phyloP scores from a whole-genome alignment of 192 early-diverging fungal species.

The Glomus cerebriforme region DNA sequence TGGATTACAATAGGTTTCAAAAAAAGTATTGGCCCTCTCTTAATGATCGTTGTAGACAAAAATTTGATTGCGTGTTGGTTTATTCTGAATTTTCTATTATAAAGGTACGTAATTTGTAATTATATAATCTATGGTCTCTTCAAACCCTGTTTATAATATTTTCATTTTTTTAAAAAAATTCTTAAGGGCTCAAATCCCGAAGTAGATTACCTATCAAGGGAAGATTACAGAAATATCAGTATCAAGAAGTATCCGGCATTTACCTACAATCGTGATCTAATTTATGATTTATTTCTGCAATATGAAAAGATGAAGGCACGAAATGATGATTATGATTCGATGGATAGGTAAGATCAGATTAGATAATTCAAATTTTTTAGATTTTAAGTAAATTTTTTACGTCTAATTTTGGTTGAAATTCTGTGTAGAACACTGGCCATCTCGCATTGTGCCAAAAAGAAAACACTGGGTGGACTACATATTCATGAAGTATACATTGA shows the following conservation, averaged over 20 bases:
- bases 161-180: not conserved
- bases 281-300: constrained; percentile 28
- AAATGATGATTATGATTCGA: constrained; percentile 16
- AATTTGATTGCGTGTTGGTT: not conserved
- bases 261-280: not conserved
- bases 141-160: no score
- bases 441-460: constrained; percentile 11
- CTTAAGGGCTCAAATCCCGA: constrained; percentile 21
- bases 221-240: not conserved
- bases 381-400: not conserved
- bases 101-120: not conserved
- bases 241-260: constrained; percentile 18
- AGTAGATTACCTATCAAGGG: not conserved
- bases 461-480: not conserved
- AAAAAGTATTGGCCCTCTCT: constrained; percentile 1
- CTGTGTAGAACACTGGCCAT: constrained; percentile 6
- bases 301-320: constrained; percentile 13
- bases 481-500: constrained; percentile 32
- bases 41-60: not conserved
- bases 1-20: not conserved
- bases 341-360: not conserved
- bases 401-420: not conserved
- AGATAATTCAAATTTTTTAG: not conserved
- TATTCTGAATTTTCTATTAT: constrained; percentile 17
- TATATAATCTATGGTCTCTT: not conserved